Evolutionary conservation across 2,329 filamentous ascomycete species (phyloP), one percentile per base, ranked within the genome.

Genomic region (Talaromyces albobiverticillius): DNA sequence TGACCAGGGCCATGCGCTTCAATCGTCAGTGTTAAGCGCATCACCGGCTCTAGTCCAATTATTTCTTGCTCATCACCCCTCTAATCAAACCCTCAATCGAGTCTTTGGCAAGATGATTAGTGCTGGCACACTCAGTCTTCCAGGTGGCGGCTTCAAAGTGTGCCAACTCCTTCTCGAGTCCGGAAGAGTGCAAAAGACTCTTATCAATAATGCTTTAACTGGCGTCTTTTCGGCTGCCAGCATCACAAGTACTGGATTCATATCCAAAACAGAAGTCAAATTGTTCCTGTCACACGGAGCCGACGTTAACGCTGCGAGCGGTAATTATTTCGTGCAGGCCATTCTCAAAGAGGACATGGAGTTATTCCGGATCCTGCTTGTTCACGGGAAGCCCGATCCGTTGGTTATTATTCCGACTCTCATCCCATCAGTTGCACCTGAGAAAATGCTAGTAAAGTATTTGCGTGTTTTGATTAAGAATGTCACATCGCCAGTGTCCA

Each of bases 1-100:
- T 62, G 82, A 0, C 29, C 46, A 40, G 18, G 46, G 46, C 14
- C 46, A 25, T 5, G 46, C 46, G 20, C 10, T 49, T 5, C 32
- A 49, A 36, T 49, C 46, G 11, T 29, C 46, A 14, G 46, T 38
- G 7, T 36, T 48, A 32, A 25, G 16, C 18, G 25, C 46, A 25
- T 48, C 46, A 36, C 11, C 34, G 4, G 2, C 18, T 6, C 34
- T 49, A 25, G 46, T 49, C 18, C 22, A 49, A 10, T 25, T 41
- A 3, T 38, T 49, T 40, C 46, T 49, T 29, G 18, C 26, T 11
- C 46, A 49, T 11, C 22, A 4, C 3, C 32, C 32, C 16, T 25
- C 29, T 18, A 48, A 23, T 36, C 40, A 40, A 10, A 25, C 34
- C n/a, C 7, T 49, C 20, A 40, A 49, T 25, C 36, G 31, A 40